These are phyloP conservation scores for Tetracladium setigerum DNA, from an alignment of 495 filamentous ascomycete genomes.

Conservation along the genomic window DNA sequence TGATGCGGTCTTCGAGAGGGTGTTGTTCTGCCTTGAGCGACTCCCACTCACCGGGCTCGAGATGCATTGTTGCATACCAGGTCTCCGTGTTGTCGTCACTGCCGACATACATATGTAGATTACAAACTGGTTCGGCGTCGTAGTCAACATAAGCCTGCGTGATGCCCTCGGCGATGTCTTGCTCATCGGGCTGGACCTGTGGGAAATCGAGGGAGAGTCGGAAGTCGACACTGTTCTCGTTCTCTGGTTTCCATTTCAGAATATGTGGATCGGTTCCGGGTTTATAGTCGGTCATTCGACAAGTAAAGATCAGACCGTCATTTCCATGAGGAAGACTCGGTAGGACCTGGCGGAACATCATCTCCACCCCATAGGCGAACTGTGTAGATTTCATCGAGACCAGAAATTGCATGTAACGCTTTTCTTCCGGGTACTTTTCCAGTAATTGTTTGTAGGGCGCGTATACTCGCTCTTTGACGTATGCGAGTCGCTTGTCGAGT, in stretches of 20 bases:
- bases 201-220: slow-evolving; percentile 72
- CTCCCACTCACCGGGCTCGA: slow-evolving; percentile 79
- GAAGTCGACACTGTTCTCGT: slow-evolving; percentile 93
- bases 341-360: slow-evolving; percentile 83
- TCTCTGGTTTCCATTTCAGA: slow-evolving; percentile 91
- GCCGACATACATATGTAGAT: slow-evolving; percentile 30
- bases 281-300: slow-evolving; percentile 73
- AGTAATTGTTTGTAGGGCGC: slow-evolving; percentile 72
- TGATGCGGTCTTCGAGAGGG: slow-evolving; percentile 72
- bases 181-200: slow-evolving; percentile 56
- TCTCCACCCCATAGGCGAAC: slow-evolving; percentile 77
- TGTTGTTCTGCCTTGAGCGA: slow-evolving; percentile 58
- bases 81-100: slow-evolving; percentile 29
- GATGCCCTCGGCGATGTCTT: slow-evolving; percentile 54
- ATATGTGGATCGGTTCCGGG: slow-evolving; percentile 89
- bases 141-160: slow-evolving; percentile 48
- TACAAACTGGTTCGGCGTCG: slow-evolving; percentile 41
- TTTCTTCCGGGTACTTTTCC: slow-evolving; percentile 59
- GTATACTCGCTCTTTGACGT: slow-evolving; percentile 71
- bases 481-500: slow-evolving; percentile 81
- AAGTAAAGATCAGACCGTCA: slow-evolving; percentile 95
- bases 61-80: slow-evolving; percentile 56
- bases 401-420: slow-evolving; percentile 63
- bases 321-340: slow-evolving; percentile 83
- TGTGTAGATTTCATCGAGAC: slow-evolving; percentile 83